Conservation (phyloP, 2,329 filamentous ascomycete genomes). For the Bretziella fagacearum region DNA sequence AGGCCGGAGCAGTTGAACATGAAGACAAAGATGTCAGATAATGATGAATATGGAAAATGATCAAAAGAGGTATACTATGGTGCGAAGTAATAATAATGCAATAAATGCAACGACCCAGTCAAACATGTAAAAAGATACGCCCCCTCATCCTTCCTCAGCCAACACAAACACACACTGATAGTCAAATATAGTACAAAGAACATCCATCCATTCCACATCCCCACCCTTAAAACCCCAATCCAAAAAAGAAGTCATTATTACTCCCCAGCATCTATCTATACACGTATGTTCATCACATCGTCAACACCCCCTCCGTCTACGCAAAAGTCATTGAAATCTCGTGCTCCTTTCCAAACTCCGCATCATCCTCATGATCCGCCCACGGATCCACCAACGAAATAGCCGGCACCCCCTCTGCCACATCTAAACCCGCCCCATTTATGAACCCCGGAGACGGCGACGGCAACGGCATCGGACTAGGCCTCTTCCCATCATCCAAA, state of each 20-base stretch:
- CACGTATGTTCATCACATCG: background rate
- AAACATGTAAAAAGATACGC: too few species aligned
- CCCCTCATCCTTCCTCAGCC: too few species aligned
- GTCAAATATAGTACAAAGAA: conserved; percentile 2
- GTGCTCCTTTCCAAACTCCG: conserved; percentile 51
- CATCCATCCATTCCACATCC: too few species aligned
- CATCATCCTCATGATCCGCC: conserved; percentile 44
- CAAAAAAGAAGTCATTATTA: too few species aligned
- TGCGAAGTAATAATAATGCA: too few species aligned
- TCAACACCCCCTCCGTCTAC: conserved; percentile 22
- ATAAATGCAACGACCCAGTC: too few species aligned
- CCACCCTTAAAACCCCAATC: too few species aligned
- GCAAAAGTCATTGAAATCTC: conserved; percentile 74
- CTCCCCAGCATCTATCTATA: too few species aligned
- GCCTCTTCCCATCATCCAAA: background rate
- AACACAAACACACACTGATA: too few species aligned
- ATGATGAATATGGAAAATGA: conserved; percentile 8
- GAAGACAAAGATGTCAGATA: conserved; percentile 3
- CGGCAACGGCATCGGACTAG: background rate
- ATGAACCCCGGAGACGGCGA: background rate
- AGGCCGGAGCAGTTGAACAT: background rate
- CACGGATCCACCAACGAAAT: conserved; percentile 45
- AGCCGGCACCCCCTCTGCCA: conserved; percentile 33
- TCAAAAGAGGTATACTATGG: background rate
- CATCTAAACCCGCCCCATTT: background rate